Conservation (phyloP, 1,284 basidiomycete genomes). For the Entoloma clypeatum region DNA sequence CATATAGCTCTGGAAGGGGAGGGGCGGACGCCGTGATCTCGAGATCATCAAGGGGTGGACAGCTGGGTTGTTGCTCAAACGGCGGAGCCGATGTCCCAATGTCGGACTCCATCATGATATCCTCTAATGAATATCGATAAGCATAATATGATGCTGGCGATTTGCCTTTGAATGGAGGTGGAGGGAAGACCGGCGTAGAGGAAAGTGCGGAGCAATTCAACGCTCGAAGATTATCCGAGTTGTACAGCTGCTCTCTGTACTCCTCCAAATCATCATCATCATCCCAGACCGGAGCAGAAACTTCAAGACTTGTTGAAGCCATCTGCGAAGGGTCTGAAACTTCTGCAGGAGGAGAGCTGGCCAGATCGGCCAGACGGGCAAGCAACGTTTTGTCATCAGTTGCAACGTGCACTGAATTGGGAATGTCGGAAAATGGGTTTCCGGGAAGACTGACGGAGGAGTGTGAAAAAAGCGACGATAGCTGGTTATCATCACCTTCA, state of each 20-base stretch:
- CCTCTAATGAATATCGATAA: slow-evolving; percentile 40
- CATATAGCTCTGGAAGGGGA: slow-evolving; percentile 24
- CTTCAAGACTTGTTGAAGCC: slow-evolving; percentile 19
- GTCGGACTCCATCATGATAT: slow-evolving; percentile 32
- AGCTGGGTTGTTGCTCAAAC: slow-evolving; percentile 36
- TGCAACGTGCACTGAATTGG: slow-evolving; percentile 62
- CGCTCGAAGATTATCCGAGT: slow-evolving; percentile 6
- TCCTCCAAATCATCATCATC: slow-evolving; percentile 41
- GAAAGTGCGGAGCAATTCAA: slow-evolving; percentile 18
- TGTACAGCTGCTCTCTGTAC: slow-evolving; percentile 18
- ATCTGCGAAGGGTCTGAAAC: slow-evolving; percentile 11
- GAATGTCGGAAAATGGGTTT: no score
- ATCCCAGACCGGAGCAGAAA: slow-evolving; percentile 41
- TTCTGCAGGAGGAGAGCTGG: slow-evolving; percentile 50
- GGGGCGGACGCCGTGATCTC: slow-evolving; percentile 27
- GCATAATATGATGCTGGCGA: slow-evolving; percentile 37
- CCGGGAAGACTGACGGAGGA: slow-evolving; percentile 8
- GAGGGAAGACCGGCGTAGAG: slow-evolving; percentile 36
- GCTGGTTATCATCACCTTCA: no score
- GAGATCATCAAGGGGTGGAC: slow-evolving; percentile 31
- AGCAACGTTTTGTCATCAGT: slow-evolving; percentile 70
- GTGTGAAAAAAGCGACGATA: slow-evolving; percentile 7
- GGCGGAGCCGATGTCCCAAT: slow-evolving; percentile 42
- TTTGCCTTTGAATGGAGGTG: slow-evolving; percentile 39
- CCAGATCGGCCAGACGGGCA: slow-evolving; percentile 50